Percentiles rank a stretch among this genome's conserved stretches.
Evolutionary conservation across 2,329 filamentous ascomycete species (phyloP).

Genomic region (Sporothrix phasma): DNA sequence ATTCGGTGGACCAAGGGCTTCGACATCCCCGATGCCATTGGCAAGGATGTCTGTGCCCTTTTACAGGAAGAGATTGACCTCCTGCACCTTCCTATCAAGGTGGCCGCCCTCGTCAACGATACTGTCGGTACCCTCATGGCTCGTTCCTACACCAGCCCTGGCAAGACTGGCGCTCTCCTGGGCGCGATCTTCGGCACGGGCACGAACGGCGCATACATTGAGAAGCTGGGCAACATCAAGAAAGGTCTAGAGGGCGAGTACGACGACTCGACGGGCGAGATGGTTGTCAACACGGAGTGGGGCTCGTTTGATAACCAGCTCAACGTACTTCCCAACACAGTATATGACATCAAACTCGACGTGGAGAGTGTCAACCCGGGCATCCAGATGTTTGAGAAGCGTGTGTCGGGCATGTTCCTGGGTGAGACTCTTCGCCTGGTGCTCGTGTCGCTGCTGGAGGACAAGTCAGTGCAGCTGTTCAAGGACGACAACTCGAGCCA

Average conservation of each 20-base stretch:
- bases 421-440: constrained; percentile 83
- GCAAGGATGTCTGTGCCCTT: constrained; percentile 86
- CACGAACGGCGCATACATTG: constrained; percentile 94
- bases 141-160: constrained; percentile 84
- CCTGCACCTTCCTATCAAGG: constrained; percentile 76
- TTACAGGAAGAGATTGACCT: constrained; percentile 84
- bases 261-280: constrained; percentile 73
- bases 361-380: constrained; percentile 77
- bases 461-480: constrained; percentile 61
- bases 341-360: constrained; percentile 74
- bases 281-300: constrained; percentile 99
- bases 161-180: constrained; percentile 76
- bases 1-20: constrained; percentile 99
- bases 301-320: constrained; percentile 95
- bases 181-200: constrained; percentile 96
- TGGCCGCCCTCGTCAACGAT: constrained; percentile 95
- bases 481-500: constrained; percentile 61
- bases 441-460: constrained; percentile 61
- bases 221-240: constrained; percentile 76
- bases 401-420: constrained; percentile 95
- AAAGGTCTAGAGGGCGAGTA: constrained; percentile 64
- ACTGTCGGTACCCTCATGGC: constrained; percentile 98
- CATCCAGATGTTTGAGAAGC: constrained; percentile 98
- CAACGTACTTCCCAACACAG: constrained; percentile 74
- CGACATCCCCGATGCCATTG: constrained; percentile 87